Conservation (phyloP, 495 filamentous ascomycete genomes). For the Apiosordaria backusii region DNA sequence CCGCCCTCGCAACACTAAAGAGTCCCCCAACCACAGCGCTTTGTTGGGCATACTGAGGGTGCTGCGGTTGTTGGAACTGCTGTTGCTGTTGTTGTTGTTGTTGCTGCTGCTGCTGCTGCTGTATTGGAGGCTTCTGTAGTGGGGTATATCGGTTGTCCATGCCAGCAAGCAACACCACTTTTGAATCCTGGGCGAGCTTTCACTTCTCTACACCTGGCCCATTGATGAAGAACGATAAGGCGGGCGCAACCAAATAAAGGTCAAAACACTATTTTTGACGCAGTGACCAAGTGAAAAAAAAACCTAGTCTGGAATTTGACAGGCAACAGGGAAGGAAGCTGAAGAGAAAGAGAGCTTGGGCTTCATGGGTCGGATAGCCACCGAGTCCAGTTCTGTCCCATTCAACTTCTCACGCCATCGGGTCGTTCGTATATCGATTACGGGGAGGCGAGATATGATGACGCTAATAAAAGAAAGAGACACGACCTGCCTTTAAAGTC, state of each 20-base stretch:
- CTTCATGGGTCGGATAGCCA: conserved; percentile 17
- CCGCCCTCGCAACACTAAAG: neutral
- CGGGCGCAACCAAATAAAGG: neutral
- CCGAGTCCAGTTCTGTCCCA: neutral
- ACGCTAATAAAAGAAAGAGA: conserved; percentile 5
- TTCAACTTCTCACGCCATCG: neutral
- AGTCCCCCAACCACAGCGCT: neutral
- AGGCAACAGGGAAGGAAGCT: neutral
- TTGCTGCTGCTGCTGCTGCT: neutral
- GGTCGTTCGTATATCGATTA: neutral
- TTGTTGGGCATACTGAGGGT: neutral
- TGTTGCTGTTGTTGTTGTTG: neutral
- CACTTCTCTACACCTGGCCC: neutral
- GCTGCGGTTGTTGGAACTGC: neutral
- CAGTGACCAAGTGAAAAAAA: neutral
- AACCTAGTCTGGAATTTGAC: neutral
- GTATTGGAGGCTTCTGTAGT: neutral
- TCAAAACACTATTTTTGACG: neutral
- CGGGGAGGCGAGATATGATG: neutral
- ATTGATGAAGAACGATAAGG: neutral
- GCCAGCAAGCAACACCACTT: neutral
- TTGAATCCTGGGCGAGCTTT: neutral
- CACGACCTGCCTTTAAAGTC: conserved; percentile 69
- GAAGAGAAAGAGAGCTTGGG: conserved; percentile 9
- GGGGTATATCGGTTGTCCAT: conserved; percentile 10